Base-by-base conservation (phyloP, 306 rosid species). In the Sesbania bispinosa region DNA sequence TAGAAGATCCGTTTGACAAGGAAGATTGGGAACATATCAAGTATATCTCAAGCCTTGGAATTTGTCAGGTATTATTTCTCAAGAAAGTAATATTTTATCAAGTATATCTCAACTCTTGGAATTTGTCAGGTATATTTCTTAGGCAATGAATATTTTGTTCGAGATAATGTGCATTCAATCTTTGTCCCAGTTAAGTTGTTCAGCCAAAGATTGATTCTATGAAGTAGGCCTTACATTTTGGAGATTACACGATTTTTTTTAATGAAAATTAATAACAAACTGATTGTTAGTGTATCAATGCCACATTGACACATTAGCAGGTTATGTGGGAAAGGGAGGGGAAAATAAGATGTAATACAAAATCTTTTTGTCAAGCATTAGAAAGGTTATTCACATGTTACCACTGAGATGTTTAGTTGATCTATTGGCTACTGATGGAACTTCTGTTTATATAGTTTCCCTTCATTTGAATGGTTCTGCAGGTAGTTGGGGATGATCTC, bases 1-100 rank as follows among this genome's bases (percentile, higher is more conserved):
- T 94, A 75, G 92, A 90, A 81, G 99, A 94, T 82, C 99, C 99
- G 57, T 91, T 94, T 80, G 99, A 94, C 85, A 84, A 77, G 87
- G 96, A 94, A 82, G 99, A 91, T 73, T 94, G 97, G 99, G 97
- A 94, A 79, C 95, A 80, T 78, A 51, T 86, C 69, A 94, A 90
- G 82, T 1, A 67, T 26, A 80, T 94, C 77, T 83, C 86, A 27
- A 69, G 87, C 62, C 97, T 89, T 67, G 89, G 81, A 66, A 65
- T 89, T 79, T 94, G 97, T 84, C 98, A 90, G 97, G 98, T 94
- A 67, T 51, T 46, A 74, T 68, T 83, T 41, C 18, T 38, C 63
- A 24, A 68, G 30, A 55, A 47, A 33, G 46, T 68, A 52, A 80
- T 79, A 73, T 68, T 79, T n/a, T 74, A 60, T 85, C 67, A 89